A percentile compares a stretch with the other conserved stretches of the same genome.
Evolutionary conservation across 2,329 filamentous ascomycete genomes (phyloP).

Genomic region (Aureobasidium sp.): DNA sequence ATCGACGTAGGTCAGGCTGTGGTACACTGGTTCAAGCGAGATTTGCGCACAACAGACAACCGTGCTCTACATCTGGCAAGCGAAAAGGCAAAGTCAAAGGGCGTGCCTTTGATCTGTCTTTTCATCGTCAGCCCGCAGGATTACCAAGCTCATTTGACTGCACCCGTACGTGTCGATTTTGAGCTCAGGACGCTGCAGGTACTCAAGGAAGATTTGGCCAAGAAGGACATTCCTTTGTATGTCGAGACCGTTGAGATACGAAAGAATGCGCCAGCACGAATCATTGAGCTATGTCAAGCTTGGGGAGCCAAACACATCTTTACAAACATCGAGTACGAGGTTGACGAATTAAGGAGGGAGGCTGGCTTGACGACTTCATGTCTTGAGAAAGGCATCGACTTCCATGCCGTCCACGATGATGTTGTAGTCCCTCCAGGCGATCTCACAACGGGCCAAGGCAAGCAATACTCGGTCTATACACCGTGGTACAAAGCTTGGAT

Average conservation of each 20-base stretch:
- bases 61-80: constrained; percentile 61
- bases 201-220: constrained; percentile 59
- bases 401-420: constrained; percentile 71
- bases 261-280: constrained; percentile 51
- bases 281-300: constrained; percentile 58
- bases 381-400: constrained; percentile 56
- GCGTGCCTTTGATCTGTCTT: constrained; percentile 65
- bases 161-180: constrained; percentile 71
- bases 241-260: constrained; percentile 65
- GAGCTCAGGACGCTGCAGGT: constrained; percentile 63
- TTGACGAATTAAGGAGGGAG: constrained; percentile 79
- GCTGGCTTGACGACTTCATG: constrained; percentile 56
- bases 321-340: constrained; percentile 84
- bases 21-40: constrained; percentile 87
- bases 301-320: constrained; percentile 73
- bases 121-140: constrained; percentile 81
- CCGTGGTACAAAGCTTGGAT: constrained; percentile 79
- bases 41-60: constrained; percentile 69
- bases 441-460: constrained; percentile 60
- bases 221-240: constrained; percentile 69
- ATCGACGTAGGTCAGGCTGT: constrained; percentile 56
- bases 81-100: constrained; percentile 57
- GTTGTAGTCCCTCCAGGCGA: constrained; percentile 72
- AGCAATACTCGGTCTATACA: constrained; percentile 75
- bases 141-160: constrained; percentile 70